Evolutionary conservation across 352 stramenopile species (phyloP).

Genomic region (Pythium chondricola): DNA sequence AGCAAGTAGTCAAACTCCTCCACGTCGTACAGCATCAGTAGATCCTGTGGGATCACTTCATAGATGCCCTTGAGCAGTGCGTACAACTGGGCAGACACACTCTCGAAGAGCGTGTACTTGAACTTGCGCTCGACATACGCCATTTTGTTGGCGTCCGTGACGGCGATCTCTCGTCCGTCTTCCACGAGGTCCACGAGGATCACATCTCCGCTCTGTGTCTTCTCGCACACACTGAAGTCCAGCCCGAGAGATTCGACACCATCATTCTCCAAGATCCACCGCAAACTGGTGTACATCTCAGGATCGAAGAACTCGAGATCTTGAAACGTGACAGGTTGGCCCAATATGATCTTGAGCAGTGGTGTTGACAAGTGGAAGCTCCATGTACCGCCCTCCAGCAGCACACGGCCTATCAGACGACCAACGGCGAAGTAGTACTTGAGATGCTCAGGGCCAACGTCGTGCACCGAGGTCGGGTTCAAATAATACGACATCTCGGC

Average conservation of each 20-base stretch:
- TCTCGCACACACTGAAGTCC: slow-evolving; percentile 34
- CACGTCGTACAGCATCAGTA: slow-evolving; percentile 94
- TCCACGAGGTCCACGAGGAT: slow-evolving; percentile 30
- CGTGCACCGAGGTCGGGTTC: slow-evolving; percentile 46
- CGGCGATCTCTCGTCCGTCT: slow-evolving; percentile 41
- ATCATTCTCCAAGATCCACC: slow-evolving; percentile 49
- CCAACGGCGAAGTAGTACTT: slow-evolving; percentile 55
- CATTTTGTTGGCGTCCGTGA: slow-evolving; percentile 92
- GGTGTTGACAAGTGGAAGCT: slow-evolving; percentile 91
- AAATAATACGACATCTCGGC: slow-evolving; percentile 54
- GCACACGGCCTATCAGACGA: slow-evolving; percentile 46
- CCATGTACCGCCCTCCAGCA: slow-evolving; percentile 89
- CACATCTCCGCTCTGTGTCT: slow-evolving; percentile 12
- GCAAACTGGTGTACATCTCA: slow-evolving; percentile 41
- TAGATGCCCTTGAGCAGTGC: slow-evolving; percentile 90
- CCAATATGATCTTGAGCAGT: slow-evolving; percentile 97
- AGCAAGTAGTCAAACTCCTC: slow-evolving; percentile 96
- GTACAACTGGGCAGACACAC: slow-evolving; percentile 41
- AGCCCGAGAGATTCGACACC: slow-evolving; percentile 46
- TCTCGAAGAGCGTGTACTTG: slow-evolving; percentile 42
- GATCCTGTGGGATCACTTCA: slow-evolving; percentile 91
- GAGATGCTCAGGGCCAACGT: slow-evolving; percentile 57
- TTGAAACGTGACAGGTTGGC: slow-evolving; percentile 89
- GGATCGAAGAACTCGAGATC: slow-evolving; percentile 86
- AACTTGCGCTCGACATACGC: slow-evolving; percentile 88